Evolutionary conservation across 306 rosid genomes (phyloP), one percentile per base, ranked within the genome.

Genomic region (Cicer yamashitae): DNA sequence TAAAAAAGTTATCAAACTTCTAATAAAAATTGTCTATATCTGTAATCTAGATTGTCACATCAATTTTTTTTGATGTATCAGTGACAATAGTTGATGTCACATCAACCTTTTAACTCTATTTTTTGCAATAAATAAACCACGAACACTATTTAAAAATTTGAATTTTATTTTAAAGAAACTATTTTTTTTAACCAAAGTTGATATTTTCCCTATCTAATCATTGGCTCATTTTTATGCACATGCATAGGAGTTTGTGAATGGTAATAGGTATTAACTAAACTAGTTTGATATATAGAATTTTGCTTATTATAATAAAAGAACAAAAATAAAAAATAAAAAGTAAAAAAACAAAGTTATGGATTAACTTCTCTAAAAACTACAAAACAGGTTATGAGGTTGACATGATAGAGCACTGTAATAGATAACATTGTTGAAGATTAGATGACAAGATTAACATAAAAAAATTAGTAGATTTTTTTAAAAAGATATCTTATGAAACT

Each of bases 361-460:
- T 76, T 70, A 43, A 12, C 77, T 70, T 70, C 84, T 75, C 59
- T 62, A 81, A 75, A 76, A 81, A 22, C 53, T 70, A 61, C 20
- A n/a, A 60, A 66, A 15, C 80, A 74, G 67, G 52, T 67, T 67
- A n/a, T 70, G 46, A 80, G 71, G 80, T 52, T 67, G 72, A 80
- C 70, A 81, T 51, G 10, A 69, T 56, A 34, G 47, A 62, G 20
- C 41, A 67, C 3, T 72, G 7, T 7, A 72, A 48, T 15, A 59
- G 63, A 63, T 76, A 61, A 76, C 53, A 76, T 71, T 63, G 46
- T 62, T 74, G 15, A 38, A 9, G 51, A 80, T 9, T 57, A 37
- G 22, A 50, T 3, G 50, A 74, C 34, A 57, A 64, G 14, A 64
- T 30, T 74, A 45, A 10, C 60, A 67, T 54, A 10, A 20, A 9